Base-by-base conservation (phyloP, 768 basidiomycete species). In the Calvatia gigantea region DNA sequence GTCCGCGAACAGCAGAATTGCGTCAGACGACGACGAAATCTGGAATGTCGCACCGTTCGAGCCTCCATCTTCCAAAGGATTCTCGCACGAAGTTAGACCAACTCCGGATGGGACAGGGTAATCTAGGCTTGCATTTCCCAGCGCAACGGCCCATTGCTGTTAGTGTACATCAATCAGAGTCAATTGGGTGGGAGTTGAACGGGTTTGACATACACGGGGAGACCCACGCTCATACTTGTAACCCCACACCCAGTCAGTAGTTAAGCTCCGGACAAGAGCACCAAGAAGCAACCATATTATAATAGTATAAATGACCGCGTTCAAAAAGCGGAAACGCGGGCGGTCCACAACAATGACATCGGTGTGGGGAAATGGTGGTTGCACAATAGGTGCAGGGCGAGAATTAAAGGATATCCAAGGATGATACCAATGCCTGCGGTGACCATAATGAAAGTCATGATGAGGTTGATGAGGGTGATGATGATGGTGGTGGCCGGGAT, bases 81-180 rank as follows among this genome's bases (percentile, higher is more conserved):
- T 29, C 11, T 53, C 42, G 42, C 51, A 53, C 12, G 51, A 42
- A n/a, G 23, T 19, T 4, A 53, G 31, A 15, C 44, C 39, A 2
- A 33, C 27, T 8, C 27, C 31, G 1, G 14, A 14, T 19, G 51
- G 51, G n/a, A 53, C 11, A 4, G 51, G 41, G 33, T 53, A 53
- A 11, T 53, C 51, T 6, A 29, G n/a, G 15, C 32, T 53, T 11
- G 19, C 33, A 31, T 23, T 23, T 11, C 35, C 51, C 14, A 42
- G 51, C 25, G 31, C 51, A 33, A 53, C 17, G n/a, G 9, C 9
- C 51, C 51, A 53, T 42, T 53, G 42, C 29, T 53, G 35, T 7
- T 19, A 6, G 12, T 15, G 25, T 4, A 32, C 14, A 21, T 7
- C 23, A 11, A 33, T 44, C 14, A 33, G 42, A 23, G 17, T 28